Conservation (phyloP, 2,329 filamentous ascomycete genomes). For the Pestalotiopsis sp. region DNA sequence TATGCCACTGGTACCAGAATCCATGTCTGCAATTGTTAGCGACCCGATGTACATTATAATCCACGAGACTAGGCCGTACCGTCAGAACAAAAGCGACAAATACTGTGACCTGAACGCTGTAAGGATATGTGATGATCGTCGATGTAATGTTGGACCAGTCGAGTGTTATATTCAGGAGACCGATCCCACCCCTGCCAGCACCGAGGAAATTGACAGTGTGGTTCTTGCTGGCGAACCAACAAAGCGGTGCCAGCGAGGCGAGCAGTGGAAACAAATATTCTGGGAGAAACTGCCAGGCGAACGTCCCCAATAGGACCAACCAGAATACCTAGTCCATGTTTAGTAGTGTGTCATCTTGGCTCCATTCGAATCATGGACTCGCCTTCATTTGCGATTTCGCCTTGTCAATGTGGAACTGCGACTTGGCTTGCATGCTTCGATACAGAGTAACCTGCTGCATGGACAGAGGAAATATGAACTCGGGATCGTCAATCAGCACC, state of each 20-base stretch:
- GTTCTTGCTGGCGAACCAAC: constrained; percentile 64
- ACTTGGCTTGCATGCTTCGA: constrained; percentile 7
- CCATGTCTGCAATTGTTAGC: constrained; percentile 45
- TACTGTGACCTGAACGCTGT: constrained; percentile 55
- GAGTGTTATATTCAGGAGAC: constrained; percentile 59
- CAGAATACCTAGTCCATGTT: constrained; percentile 50
- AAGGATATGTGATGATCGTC: constrained; percentile 52
- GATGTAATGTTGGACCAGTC: constrained; percentile 66
- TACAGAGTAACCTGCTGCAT: constrained; percentile 7
- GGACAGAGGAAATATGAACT: constrained; percentile 12
- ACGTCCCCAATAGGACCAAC: constrained; percentile 51
- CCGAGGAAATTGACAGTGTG: constrained; percentile 62
- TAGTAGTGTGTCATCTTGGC: background rate
- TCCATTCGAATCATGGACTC: background rate
- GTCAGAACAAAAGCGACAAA: constrained; percentile 52
- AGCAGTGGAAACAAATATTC: constrained; percentile 64
- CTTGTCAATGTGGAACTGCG: background rate
- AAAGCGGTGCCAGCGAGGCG: constrained; percentile 62
- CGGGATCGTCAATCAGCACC: constrained; percentile 7
- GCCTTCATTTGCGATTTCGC: constrained; percentile 8
- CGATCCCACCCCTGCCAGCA: constrained; percentile 64
- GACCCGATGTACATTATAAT: too few species aligned
- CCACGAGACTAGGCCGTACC: background rate
- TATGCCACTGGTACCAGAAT: constrained; percentile 60
- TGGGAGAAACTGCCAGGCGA: constrained; percentile 64